Conservation (phyloP, 352 stramenopile genomes). For the Globisporangium spiculum region DNA sequence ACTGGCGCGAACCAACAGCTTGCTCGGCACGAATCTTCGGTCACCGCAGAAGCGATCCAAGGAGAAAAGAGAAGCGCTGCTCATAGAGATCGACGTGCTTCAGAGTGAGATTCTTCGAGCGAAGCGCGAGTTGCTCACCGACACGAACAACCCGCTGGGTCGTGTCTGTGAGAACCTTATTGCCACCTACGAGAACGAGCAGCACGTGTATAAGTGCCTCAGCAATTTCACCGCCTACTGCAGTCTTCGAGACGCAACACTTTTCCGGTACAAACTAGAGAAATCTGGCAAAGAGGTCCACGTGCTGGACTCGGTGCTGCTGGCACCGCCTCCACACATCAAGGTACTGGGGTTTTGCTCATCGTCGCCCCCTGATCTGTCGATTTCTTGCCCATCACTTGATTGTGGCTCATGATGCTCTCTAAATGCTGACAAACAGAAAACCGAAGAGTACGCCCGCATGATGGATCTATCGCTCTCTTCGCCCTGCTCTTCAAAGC, state of each 20-base stretch:
- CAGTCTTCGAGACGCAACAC: conserved; percentile 33
- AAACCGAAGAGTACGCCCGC: conserved; percentile 28
- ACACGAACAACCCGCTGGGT: conserved; percentile 38
- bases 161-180: conserved; percentile 61
- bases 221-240: conserved; percentile 59
- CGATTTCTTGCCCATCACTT: not conserved
- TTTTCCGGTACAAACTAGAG: conserved; percentile 58
- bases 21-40: not conserved
- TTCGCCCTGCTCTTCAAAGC: conserved; percentile 10
- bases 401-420: not conserved
- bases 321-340: conserved; percentile 40
- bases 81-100: conserved; percentile 63
- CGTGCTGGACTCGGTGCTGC: conserved; percentile 55
- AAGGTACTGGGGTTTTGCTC: conserved; percentile 27
- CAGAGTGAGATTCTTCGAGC: conserved; percentile 41
- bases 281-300: conserved; percentile 50
- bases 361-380: not conserved
- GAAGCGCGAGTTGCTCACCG: conserved; percentile 54
- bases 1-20: conserved; percentile 15
- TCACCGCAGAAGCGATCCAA: conserved; percentile 12
- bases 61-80: conserved; percentile 24
- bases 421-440: conserved; percentile 15
- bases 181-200: conserved; percentile 67
- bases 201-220: conserved; percentile 70
- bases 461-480: conserved; percentile 44